Base-by-base conservation (phyloP, 139 green algal species). In the Chlorella sp. region DNA sequence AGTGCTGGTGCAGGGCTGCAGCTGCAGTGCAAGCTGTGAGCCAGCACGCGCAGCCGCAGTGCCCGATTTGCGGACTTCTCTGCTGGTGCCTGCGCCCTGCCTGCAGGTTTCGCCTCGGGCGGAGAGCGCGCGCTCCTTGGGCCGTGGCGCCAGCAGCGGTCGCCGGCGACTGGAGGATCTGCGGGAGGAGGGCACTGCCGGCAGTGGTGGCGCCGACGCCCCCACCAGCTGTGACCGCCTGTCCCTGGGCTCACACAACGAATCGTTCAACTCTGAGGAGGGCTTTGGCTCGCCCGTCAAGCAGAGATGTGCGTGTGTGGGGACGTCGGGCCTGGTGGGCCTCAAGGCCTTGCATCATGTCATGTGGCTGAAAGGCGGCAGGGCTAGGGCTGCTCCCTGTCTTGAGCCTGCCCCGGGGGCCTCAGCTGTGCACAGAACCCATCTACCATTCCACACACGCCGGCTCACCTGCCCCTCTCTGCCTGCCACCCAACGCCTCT, bases 221-320 rank as follows among this genome's bases (percentile, higher is more conserved):
- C 73, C 40, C 9, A 53, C 71, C 53, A 75, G n/a, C 14, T 34
- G 39, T 21, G 71, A 82, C 69, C 71, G 82, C 79, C 30, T 78
- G 12, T 66, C 34, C 34, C 28, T 85, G 26, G 83, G 28, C 73
- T 78, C 61, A 9, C 86, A 76, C n/a, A 30, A 48, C 30, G 88
- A 94, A 0, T 95, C 92, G 36, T 95, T 95, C 86, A 95, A 95
- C 83, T 91, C 83, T 22, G 92, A 95, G 71, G 91, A 94, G 82
- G 92, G 92, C n/a, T 95, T 95, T 92, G 92, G 92, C 24, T 95
- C 92, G 0, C 92, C 92, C 24, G 57, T 93, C 16, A 86, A 86
- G 32, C 85, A 86, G 78, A 57, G 71, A 36, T 76, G 89, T 92
- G 86, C 89, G 89, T 81, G 28, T 12, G 11, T n/a, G 30, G 34